These are phyloP conservation scores for Candida xyloterini DNA, from an alignment of 805 yeast species.

Conservation along the genomic window DNA sequence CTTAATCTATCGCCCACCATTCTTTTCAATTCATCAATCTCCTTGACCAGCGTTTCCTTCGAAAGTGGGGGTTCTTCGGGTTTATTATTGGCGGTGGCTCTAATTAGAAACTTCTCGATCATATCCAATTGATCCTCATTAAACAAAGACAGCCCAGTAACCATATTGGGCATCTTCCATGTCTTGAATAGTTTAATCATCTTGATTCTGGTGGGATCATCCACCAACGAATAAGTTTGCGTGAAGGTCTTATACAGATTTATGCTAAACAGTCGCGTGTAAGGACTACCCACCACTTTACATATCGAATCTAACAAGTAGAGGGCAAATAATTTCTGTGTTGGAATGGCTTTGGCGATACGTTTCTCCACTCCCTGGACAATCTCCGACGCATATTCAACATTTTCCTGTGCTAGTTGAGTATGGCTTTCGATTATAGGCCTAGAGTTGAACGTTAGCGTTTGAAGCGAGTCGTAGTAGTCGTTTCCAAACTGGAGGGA, in stretches of 20 bases:
- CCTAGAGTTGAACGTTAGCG: constrained; percentile 81
- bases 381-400: constrained; percentile 71
- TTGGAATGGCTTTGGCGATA: constrained; percentile 74
- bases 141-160: constrained; percentile 68
- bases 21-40: constrained; percentile 38
- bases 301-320: constrained; percentile 88
- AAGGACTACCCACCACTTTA: constrained; percentile 88
- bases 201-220: constrained; percentile 69
- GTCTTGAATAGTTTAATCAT: constrained; percentile 77
- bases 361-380: constrained; percentile 72
- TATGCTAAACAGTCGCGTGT: constrained; percentile 72
- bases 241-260: constrained; percentile 69
- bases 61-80: constrained; percentile 12
- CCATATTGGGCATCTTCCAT: constrained; percentile 72
- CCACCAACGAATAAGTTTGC: constrained; percentile 73
- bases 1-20: constrained; percentile 40
- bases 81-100: constrained; percentile 47
- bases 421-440: constrained; percentile 88
- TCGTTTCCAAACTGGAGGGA: constrained; percentile 46
- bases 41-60: constrained; percentile 26
- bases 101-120: constrained; percentile 70
- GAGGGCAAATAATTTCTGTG: constrained; percentile 77
- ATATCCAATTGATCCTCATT: constrained; percentile 63
- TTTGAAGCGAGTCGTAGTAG: constrained; percentile 66
- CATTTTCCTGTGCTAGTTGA: constrained; percentile 80